Conservation (phyloP, 1,139 yeast genomes). For the Pichia sp. region DNA sequence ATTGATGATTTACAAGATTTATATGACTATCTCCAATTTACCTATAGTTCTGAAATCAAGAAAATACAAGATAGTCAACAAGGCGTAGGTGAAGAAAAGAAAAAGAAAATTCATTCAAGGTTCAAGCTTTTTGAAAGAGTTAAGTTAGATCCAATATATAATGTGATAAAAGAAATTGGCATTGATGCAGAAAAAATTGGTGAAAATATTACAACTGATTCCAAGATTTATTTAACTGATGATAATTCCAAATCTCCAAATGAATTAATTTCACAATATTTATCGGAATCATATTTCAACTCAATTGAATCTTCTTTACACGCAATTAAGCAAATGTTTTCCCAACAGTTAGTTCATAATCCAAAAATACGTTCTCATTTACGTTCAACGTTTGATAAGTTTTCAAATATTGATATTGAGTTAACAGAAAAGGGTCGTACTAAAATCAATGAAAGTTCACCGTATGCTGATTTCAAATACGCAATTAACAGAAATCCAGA, state of each 20-base stretch:
- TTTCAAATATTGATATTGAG: constrained; percentile 65
- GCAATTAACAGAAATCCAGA: constrained; percentile 74
- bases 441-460: constrained; percentile 72
- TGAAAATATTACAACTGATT: constrained; percentile 69
- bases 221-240: constrained; percentile 69
- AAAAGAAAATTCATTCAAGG: constrained; percentile 55
- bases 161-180: constrained; percentile 68
- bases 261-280: constrained; percentile 41
- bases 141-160: constrained; percentile 58
- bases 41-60: constrained; percentile 66
- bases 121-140: constrained; percentile 72
- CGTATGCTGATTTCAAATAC: constrained; percentile 86
- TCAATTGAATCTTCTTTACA: constrained; percentile 54
- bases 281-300: constrained; percentile 47
- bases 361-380: constrained; percentile 75
- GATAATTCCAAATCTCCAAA: constrained; percentile 63
- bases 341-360: constrained; percentile 76
- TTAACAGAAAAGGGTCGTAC: constrained; percentile 84
- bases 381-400: constrained; percentile 60
- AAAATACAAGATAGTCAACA: constrained; percentile 22
- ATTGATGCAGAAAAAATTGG: constrained; percentile 75
- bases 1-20: constrained; percentile 84
- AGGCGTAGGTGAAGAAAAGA: constrained; percentile 11
- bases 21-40: constrained; percentile 76
- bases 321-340: constrained; percentile 67